Conservation (phyloP, 1,284 basidiomycete genomes). For the Heterobasidion annosum region DNA sequence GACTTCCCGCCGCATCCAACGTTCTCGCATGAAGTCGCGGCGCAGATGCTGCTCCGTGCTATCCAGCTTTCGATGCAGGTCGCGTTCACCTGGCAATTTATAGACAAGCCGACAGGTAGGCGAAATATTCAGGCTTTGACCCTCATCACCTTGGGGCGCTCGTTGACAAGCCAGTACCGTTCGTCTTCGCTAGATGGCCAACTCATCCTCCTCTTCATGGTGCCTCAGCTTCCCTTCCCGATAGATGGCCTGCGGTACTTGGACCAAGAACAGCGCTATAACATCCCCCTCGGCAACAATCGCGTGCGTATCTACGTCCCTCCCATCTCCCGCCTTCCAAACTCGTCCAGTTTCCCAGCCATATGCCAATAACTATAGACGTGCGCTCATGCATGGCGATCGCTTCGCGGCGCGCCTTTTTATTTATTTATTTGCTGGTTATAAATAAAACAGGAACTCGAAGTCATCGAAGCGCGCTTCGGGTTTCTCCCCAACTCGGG, state of each 20-base stretch:
- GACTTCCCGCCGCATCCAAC: conserved; percentile 44
- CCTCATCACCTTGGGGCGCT: neutral
- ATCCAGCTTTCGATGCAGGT: conserved; percentile 40
- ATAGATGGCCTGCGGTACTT: conserved; percentile 66
- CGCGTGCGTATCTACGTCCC: conserved; percentile 33
- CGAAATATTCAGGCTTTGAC: neutral
- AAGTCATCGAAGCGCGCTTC: conserved; percentile 59
- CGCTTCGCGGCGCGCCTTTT: too few relatives aligned
- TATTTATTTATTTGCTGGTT: neutral
- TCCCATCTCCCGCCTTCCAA: neutral
- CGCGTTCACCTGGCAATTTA: conserved; percentile 61
- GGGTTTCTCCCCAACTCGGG: conserved; percentile 62
- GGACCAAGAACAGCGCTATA: conserved; percentile 54
- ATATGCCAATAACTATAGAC: neutral
- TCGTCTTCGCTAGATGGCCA: conserved; percentile 45
- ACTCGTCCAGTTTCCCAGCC: neutral
- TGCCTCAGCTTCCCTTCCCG: conserved; percentile 45
- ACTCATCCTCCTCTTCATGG: conserved; percentile 51
- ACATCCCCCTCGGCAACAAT: conserved; percentile 34
- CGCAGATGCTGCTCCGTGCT: conserved; percentile 50
- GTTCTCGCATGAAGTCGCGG: conserved; percentile 48
- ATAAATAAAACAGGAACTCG: conserved; percentile 47
- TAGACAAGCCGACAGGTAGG: conserved; percentile 65
- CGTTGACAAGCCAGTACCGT: conserved; percentile 1
- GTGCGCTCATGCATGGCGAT: too few relatives aligned